Base-by-base conservation (phyloP, 2,329 filamentous ascomycete genomes). In the Aspergillus unguis region DNA sequence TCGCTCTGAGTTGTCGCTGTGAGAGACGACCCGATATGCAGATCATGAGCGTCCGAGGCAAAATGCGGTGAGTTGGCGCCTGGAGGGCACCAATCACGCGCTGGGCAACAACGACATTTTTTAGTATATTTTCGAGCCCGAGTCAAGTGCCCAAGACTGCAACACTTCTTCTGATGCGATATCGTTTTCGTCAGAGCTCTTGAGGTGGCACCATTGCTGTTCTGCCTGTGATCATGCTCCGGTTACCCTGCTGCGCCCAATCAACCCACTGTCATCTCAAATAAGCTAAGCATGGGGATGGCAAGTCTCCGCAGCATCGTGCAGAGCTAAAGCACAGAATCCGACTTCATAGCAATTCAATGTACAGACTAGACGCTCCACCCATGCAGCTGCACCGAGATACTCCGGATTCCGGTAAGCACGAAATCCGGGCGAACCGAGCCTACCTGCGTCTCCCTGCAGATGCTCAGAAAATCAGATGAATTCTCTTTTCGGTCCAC, bases 41-140 rank as follows among this genome's bases (percentile, higher is more conserved):
- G 43, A 45, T 46, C 33, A 29, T 33, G 41, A 50, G 42, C 48
- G 37, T 42, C 37, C 36, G 43, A 36, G 40, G 44, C 33, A 56
- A 56, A 56, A 53, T 56, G 54, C 54, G 54, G 54, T 56, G 54
- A 56, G 51, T 44, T 53, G 54, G 50, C 50, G 50, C 40, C 40
- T 38, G 36, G 54, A 50, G 43, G 50, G 50, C 50, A 53, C 54
- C 54, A 56, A 56, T 56, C 54, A 56, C 29, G 28, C 37, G 37
- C 26, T 17, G 27, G 40, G 17, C 41, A 38, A 49, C 27, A 38
- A 36, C 40, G 26, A 42, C 37, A 27, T 27, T 42, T 35, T 44
- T 48, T 26, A 31, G 27, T 44, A 44, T 45, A 44, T 50, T 50
- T 48, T 32, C 41, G 27, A 50, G 48, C 48, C 37, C 38, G 43